Conservation (phyloP, 306 rosid genomes). For the Urtica urens region DNA sequence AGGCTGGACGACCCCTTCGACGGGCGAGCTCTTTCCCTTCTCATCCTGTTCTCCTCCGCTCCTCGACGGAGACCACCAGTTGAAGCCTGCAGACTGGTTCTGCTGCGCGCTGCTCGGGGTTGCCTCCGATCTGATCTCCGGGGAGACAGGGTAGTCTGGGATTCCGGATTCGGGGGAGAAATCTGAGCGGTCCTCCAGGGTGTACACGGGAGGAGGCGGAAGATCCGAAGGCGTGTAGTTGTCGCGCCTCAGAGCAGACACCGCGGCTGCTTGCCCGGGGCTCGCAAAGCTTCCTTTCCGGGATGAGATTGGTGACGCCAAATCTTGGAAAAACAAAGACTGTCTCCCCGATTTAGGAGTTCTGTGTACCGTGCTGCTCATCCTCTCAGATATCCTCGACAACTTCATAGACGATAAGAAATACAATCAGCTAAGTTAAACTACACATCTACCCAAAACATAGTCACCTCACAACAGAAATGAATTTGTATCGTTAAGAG, state of each 20-base stretch:
- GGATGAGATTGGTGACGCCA: slow-evolving; percentile 81
- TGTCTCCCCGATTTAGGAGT: slow-evolving; percentile 74
- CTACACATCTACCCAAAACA: no score
- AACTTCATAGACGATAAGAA: no score
- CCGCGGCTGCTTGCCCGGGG: slow-evolving; percentile 77
- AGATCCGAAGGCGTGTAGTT: slow-evolving; percentile 60
- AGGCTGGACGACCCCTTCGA: slow-evolving; percentile 88
- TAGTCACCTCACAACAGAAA: no score
- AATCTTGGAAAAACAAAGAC: slow-evolving; percentile 82
- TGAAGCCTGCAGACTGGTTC: slow-evolving; percentile 50
- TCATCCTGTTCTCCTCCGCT: slow-evolving; percentile 70
- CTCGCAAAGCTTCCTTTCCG: slow-evolving; percentile 65
- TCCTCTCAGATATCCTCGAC: no score
- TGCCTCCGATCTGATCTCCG: slow-evolving; percentile 68
- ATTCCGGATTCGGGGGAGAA: slow-evolving; percentile 90
- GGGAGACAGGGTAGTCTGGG: slow-evolving; percentile 72
- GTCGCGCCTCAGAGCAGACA: slow-evolving; percentile 80
- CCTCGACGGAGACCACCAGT: slow-evolving; percentile 76
- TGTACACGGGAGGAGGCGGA: slow-evolving; percentile 89
- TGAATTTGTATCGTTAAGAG: no score
- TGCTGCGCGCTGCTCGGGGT: slow-evolving; percentile 64
- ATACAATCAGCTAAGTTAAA: no score
- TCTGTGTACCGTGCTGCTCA: slow-evolving; percentile 55
- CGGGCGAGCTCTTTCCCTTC: slow-evolving; percentile 77
- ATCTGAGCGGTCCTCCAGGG: slow-evolving; percentile 86